phyloP scores from a whole-genome alignment of 164 flowering plant species.

The Macadamia tetraphylla region DNA sequence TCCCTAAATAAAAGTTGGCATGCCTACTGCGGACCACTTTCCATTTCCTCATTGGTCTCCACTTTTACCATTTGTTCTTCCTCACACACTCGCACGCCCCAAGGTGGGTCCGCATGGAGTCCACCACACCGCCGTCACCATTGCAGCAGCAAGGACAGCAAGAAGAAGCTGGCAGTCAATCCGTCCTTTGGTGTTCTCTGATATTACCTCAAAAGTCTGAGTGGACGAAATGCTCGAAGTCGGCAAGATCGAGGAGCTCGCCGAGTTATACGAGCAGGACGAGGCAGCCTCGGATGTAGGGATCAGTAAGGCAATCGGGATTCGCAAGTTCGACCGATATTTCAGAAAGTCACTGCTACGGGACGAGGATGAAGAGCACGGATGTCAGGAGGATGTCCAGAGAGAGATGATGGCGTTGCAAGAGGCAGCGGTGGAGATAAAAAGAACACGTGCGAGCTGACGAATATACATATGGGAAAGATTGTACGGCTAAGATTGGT shows the following conservation, averaged over 20 bases:
- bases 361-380: background rate
- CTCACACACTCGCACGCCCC: background rate
- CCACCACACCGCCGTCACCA: conserved; percentile 5
- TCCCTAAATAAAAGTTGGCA: no score
- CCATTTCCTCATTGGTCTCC: background rate
- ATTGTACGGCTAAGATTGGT: conserved; percentile 50
- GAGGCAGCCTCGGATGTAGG: conserved; percentile 24
- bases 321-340: conserved; percentile 70
- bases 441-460: conserved; percentile 81
- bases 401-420: conserved; percentile 25
- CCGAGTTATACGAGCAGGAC: conserved; percentile 37
- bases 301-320: conserved; percentile 68
- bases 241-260: conserved; percentile 79
- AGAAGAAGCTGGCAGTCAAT: conserved; percentile 48
- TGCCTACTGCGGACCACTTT: background rate
- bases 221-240: conserved; percentile 84
- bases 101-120: conserved; percentile 6
- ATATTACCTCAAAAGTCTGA: conserved; percentile 40
- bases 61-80: no score
- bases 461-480: conserved; percentile 65
- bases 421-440: conserved; percentile 60
- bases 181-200: conserved; percentile 36
- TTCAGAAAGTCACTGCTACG: conserved; percentile 30
- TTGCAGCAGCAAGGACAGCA: background rate
- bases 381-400: conserved; percentile 19